Evolutionary conservation across 495 filamentous ascomycete genomes (phyloP).

Genomic region (Stereocaulon alpinum): DNA sequence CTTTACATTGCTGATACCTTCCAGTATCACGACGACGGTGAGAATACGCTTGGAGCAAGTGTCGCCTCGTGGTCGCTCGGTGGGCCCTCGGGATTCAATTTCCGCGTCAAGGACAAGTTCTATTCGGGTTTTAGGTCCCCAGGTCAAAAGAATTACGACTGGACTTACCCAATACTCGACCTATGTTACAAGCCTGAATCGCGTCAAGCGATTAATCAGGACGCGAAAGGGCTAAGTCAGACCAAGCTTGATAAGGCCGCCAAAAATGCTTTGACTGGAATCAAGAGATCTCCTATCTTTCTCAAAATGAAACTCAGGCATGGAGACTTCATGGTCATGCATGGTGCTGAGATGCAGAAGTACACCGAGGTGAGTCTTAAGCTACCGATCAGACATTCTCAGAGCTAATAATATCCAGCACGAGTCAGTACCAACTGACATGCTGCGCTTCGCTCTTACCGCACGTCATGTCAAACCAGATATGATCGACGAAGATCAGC

Average conservation of each 20-base stretch:
- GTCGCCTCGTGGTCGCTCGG: constrained; percentile 71
- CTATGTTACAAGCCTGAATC: constrained; percentile 32
- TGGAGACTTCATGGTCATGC: constrained; percentile 78
- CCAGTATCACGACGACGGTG: constrained; percentile 82
- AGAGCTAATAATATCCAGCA: constrained; percentile 42
- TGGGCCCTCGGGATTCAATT: constrained; percentile 52
- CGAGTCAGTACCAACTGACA: constrained; percentile 43
- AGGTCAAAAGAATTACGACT: constrained; percentile 21
- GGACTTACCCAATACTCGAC: constrained; percentile 22
- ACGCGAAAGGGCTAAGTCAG: constrained; percentile 9
- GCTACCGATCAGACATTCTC: too few relatives aligned
- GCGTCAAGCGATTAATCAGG: constrained; percentile 30
- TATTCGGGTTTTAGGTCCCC: constrained; percentile 32
- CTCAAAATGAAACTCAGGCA: constrained; percentile 48
- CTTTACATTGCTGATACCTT: constrained; percentile 22
- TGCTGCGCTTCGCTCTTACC: constrained; percentile 49
- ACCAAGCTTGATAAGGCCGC: constrained; percentile 19
- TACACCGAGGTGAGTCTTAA: constrained; percentile 68
- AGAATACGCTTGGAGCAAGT: constrained; percentile 60
- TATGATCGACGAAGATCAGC: not conserved
- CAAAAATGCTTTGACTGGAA: constrained; percentile 20
- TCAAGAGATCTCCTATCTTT: constrained; percentile 7
- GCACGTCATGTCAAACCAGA: constrained; percentile 17
- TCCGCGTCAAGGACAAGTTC: constrained; percentile 56
- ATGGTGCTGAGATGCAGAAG: constrained; percentile 59